Base-by-base conservation (phyloP, 805 yeast genomes). In the Yarrowia divulgata region DNA sequence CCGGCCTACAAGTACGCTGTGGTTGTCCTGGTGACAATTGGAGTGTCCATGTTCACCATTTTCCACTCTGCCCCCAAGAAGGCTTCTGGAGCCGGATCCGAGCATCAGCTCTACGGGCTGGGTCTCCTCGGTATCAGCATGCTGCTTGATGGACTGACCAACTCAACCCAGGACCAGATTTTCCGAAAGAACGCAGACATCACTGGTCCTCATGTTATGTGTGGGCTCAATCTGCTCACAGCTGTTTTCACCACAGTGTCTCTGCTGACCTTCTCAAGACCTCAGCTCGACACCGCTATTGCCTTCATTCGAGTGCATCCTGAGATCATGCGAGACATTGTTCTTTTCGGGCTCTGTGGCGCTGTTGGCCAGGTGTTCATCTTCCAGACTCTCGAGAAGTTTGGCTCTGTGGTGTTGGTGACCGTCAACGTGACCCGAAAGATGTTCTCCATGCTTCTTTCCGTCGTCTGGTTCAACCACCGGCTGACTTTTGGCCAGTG, bases 351-450 rank as follows among this genome's bases (percentile, higher is more conserved):
- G 0, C 68, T 87, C 0, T 88, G 91, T 76, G 99, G 98, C 1
- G 88, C 98, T 0, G 74, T 92, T 35, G 99, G 99, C 16, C 98
- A 95, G 78, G 85, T 93, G n/a, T 95, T 96, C 79, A 91, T 95
- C 52, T 95, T 93, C 76, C 79, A 87, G 67, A 92, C 97, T 1
- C 80, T 95, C 57, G 95, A 91, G 73, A 84, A 86, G 70, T 95
- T 91, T 76, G 97, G 94, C 62, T 91, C 97, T 1, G 81, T 95
- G 70, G 85, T 90, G 0, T 81, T 95, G 68, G 93, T 94, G 37
- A 94, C 97, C 49, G 94, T 96, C 18, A 95, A 98, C 0, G 98
- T 95, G 10, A 94, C 99, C 0, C 85, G 99, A 74, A 95, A 95
- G 76, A 94, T 95, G 97, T 81, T 93, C 62, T 92, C 98, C 48